Evolutionary conservation across 2,329 filamentous ascomycete species (phyloP).

Genomic region (Curvularia lunata): DNA sequence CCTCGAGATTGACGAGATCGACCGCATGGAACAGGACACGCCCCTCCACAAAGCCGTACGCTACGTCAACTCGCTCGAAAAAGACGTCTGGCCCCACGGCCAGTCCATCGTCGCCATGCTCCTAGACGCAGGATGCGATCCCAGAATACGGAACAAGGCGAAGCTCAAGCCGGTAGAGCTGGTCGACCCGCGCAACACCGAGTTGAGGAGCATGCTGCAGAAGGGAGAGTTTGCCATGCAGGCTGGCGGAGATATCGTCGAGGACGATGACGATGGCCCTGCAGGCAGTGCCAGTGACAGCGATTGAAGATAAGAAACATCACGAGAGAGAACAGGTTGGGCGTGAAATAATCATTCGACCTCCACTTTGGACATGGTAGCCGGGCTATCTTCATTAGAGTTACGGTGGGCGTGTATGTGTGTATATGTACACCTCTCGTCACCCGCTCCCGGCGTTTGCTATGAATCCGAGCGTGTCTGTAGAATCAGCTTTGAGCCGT

Average conservation of each 20-base stretch:
- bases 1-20: conserved; percentile 82
- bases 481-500: conserved; percentile 10
- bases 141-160: conserved; percentile 71
- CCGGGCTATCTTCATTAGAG: conserved; percentile 12
- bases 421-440: conserved; percentile 5
- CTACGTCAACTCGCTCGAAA: conserved; percentile 73
- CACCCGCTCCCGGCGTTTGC: conserved; percentile 6
- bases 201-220: conserved; percentile 67
- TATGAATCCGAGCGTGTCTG: conserved; percentile 10
- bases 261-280: conserved; percentile 56
- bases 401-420: conserved; percentile 8
- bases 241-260: conserved; percentile 57
- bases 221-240: conserved; percentile 71
- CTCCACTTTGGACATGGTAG: conserved; percentile 1
- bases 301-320: conserved; percentile 31
- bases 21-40: conserved; percentile 74
- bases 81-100: conserved; percentile 70
- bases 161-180: conserved; percentile 74
- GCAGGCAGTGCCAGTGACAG: conserved; percentile 58
- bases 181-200: conserved; percentile 72
- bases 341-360: conserved; percentile 3
- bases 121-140: conserved; percentile 77
- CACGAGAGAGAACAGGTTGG: conserved; percentile 1
- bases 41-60: conserved; percentile 80
- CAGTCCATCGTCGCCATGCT: conserved; percentile 76